Base-by-base conservation (phyloP, 257 asterid species). In the Fraxinus americana region DNA sequence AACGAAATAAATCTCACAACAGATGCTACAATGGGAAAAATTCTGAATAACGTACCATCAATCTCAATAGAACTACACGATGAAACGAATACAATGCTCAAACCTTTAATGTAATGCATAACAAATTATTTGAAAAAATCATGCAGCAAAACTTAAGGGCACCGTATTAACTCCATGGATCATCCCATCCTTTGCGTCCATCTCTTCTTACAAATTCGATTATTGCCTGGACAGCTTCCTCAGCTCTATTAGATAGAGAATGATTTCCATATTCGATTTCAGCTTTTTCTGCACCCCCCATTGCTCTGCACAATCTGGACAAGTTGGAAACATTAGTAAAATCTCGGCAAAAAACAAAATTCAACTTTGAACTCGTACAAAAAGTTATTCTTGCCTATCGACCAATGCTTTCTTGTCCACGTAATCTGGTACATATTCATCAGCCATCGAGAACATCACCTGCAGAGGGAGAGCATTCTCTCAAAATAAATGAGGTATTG, bases 371-470 rank as follows among this genome's bases (percentile, higher is more conserved):
- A 54, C 25, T 35, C 30, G 14, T 36, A 41, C 8, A 63, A 36
- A 85, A 71, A 83, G 43, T 2, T 29, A 5, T 78, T 73, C 92
- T 86, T 91, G 82, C 99, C 98, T 93, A n/a, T 86, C 83, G 1
- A 95, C 96, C 41, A 95, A 85, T 8, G 97, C 87, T 88, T 86
- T 92, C 91, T 95, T 95, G 96, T 91, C 98, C 39, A 95, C 99
- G 17, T 95, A 93, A 67, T 89, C 97, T 0, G 99, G 99, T 45
- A 95, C 90, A 36, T 88, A 86, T 77, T 95, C 98, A 11, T 95
- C 99, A 4, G 80, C 93, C 99, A 95, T 90, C 79, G 99, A 95
- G 77, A 95, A 95, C 79, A 93, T 93, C 76, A 95, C 89, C 99
- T 93, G 79, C 81, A 77, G n/a, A 12, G 11, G 39, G 35, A 63